A percentile compares a stretch with the other conserved stretches of the same genome.
Conservation (phyloP, 2,329 filamentous ascomycete species). For the Cladophialophora exuberans region DNA sequence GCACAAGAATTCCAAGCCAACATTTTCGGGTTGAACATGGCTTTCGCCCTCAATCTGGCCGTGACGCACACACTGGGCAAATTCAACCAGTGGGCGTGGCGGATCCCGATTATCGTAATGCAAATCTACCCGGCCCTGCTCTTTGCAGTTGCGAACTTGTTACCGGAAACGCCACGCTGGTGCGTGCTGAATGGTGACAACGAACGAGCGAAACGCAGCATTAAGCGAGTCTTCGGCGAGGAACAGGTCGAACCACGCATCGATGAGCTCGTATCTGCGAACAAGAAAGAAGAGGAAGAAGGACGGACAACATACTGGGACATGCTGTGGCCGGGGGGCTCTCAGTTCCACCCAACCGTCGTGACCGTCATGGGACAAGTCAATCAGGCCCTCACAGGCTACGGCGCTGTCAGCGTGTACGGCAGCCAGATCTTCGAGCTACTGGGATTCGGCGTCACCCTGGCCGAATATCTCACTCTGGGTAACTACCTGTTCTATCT, state of each 20-base stretch:
- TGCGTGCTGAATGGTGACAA: constrained; percentile 55
- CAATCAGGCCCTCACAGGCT: constrained; percentile 63
- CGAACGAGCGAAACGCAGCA: constrained; percentile 55
- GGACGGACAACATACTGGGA: constrained; percentile 55
- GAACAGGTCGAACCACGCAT: constrained; percentile 53
- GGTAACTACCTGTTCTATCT: constrained; percentile 66
- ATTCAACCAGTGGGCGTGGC: constrained; percentile 63
- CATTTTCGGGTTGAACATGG: constrained; percentile 65
- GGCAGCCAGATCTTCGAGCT: constrained; percentile 67
- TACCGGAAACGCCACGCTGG: constrained; percentile 64
- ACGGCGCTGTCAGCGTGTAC: constrained; percentile 65
- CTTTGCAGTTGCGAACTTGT: constrained; percentile 54
- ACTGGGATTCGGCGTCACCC: constrained; percentile 56
- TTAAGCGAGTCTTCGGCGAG: constrained; percentile 56
- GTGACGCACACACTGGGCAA: constrained; percentile 60
- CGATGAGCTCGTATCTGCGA: constrained; percentile 55
- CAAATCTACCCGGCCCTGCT: constrained; percentile 61
- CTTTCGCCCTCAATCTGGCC: constrained; percentile 62
- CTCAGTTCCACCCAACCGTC: constrained; percentile 64
- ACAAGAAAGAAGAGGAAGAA: constrained; percentile 54
- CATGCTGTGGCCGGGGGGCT: constrained; percentile 59
- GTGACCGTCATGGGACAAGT: constrained; percentile 66
- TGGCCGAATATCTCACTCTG: constrained; percentile 61
- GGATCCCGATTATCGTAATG: constrained; percentile 64
- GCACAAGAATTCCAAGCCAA: constrained; percentile 68